Conservation (phyloP, 2,329 filamentous ascomycete species). For the Neonectria magnoliae region DNA sequence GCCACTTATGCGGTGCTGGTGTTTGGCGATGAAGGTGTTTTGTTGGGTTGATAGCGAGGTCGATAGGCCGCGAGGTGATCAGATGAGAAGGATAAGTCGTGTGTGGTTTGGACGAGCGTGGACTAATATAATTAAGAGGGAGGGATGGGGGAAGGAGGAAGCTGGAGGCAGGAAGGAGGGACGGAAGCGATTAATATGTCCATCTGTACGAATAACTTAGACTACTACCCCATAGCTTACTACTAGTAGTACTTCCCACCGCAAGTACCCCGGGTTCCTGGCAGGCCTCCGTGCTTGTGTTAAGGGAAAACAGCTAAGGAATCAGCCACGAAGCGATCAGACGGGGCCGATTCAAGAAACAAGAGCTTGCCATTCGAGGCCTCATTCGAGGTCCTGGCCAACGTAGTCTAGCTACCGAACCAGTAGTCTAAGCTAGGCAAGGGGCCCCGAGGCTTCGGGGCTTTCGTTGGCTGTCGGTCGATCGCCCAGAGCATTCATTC, state of each 20-base stretch:
- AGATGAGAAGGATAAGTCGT: not conserved
- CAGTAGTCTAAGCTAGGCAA: not conserved
- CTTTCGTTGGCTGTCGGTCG: not conserved
- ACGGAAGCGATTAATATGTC: not conserved
- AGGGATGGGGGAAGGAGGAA: not conserved
- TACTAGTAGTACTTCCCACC: not conserved
- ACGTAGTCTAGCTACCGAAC: not conserved
- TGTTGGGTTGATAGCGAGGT: not conserved
- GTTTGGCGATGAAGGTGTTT: not conserved
- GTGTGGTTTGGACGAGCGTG: not conserved
- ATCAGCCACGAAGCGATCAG: not conserved
- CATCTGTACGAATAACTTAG: not conserved
- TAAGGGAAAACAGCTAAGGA: not conserved
- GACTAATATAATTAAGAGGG: not conserved
- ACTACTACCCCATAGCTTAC: too few relatives aligned
- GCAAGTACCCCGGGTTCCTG: not conserved
- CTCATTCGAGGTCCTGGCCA: not conserved
- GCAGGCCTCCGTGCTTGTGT: not conserved
- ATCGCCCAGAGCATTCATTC: not conserved
- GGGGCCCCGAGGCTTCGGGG: not conserved
- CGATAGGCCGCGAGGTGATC: not conserved
- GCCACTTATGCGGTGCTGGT: not conserved
- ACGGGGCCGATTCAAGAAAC: not conserved
- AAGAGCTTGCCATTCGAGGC: not conserved
- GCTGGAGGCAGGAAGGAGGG: not conserved